Percentiles rank a stretch among this genome's conserved stretches.
phyloP scores from a whole-genome alignment of 2,329 filamentous ascomycete genomes.

The Exophiala dermatitidis region DNA sequence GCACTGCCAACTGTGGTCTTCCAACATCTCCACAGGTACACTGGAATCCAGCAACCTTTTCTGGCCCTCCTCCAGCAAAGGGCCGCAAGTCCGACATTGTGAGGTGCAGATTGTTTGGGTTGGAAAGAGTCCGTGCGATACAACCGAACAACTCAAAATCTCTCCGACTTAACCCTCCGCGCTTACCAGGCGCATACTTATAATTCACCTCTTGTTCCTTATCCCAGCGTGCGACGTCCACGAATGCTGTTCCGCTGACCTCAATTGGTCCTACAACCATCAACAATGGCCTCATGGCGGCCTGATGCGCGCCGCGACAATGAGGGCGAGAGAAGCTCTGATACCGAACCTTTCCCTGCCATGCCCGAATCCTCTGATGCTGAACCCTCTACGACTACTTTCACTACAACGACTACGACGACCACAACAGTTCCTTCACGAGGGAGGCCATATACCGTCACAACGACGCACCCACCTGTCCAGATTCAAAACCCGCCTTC shows the following conservation, averaged over 20 bases:
- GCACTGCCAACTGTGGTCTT: no score
- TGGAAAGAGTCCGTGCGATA: background rate
- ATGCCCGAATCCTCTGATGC: slow-evolving; percentile 12
- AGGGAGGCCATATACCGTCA: slow-evolving; percentile 20
- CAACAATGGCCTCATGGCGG: slow-evolving; percentile 15
- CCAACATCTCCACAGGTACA: no score
- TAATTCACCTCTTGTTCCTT: background rate
- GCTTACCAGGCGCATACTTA: background rate
- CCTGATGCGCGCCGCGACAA: slow-evolving; percentile 10
- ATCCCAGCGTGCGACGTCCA: background rate
- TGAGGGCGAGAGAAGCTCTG: slow-evolving; percentile 6
- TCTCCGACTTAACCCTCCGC: background rate
- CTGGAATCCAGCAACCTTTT: no score
- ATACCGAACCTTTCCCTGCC: slow-evolving; percentile 21
- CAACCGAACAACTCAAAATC: background rate
- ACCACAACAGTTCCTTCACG: slow-evolving; percentile 16
- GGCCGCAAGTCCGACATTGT: no score
- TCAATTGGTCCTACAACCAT: background rate
- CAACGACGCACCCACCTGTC: slow-evolving; percentile 3
- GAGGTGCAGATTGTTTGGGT: no score
- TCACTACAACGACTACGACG: slow-evolving; percentile 9
- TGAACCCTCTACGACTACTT: slow-evolving; percentile 13
- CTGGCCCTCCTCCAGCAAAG: no score
- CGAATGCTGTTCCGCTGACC: background rate
- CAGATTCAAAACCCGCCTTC: background rate